phyloP scores from a whole-genome alignment of 805 yeast species.

The Yarrowia sp. region DNA sequence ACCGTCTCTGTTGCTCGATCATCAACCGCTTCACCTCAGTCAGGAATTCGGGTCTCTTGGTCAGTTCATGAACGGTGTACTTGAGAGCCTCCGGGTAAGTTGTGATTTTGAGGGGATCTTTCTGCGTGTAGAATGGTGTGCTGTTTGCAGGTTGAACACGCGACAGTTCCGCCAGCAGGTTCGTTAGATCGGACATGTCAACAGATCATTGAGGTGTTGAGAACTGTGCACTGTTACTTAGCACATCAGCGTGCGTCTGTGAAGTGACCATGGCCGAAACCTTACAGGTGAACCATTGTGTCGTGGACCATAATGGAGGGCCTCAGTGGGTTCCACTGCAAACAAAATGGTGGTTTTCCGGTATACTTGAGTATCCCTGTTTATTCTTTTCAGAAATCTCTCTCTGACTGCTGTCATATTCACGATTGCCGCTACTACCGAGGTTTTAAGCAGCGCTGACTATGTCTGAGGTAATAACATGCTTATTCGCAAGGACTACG shows the following conservation, averaged over 20 bases:
- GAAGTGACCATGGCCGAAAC: not conserved
- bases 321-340: no score
- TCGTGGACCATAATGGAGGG: no score
- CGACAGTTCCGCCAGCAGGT: slow-evolving; percentile 11
- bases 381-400: no score
- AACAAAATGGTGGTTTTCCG: no score
- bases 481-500: no score
- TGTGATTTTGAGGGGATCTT: slow-evolving; percentile 8
- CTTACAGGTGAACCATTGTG: no score
- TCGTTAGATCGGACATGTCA: slow-evolving; percentile 7
- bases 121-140: slow-evolving; percentile 2
- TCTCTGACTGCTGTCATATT: no score
- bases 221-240: not conserved
- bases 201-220: not conserved
- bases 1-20: slow-evolving; percentile 4
- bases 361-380: no score
- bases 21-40: slow-evolving; percentile 1
- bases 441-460: no score
- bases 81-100: slow-evolving; percentile 11
- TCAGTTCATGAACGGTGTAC: slow-evolving; percentile 5
- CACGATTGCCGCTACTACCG: no score
- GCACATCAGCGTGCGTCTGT: not conserved
- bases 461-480: no score
- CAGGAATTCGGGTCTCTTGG: not conserved
- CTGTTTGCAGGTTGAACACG: not conserved